Conservation (phyloP, 306 rosid species). For the Glycyrrhiza uralensis region DNA sequence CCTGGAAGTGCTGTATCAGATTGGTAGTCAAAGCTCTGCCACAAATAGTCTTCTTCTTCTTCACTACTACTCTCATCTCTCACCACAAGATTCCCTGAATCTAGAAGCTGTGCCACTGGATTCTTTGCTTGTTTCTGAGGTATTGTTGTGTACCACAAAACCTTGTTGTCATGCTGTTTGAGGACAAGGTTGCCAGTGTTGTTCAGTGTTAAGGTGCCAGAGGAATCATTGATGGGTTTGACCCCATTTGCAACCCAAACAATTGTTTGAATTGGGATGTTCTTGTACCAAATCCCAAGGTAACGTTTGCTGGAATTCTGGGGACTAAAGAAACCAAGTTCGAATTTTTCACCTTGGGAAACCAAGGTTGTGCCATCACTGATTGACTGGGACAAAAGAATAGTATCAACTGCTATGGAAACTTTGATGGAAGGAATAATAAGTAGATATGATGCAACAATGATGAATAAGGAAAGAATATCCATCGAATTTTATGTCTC, state of each 20-base stretch:
- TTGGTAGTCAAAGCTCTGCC: slow-evolving; percentile 67
- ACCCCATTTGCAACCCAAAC: slow-evolving; percentile 70
- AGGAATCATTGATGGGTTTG: slow-evolving; percentile 31
- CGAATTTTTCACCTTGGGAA: slow-evolving; percentile 38
- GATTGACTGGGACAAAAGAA: slow-evolving; percentile 30
- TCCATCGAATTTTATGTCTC: background rate
- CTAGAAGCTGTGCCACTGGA: slow-evolving; percentile 37
- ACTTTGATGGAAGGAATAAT: background rate
- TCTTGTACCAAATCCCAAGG: slow-evolving; percentile 58
- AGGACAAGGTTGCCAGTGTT: slow-evolving; percentile 31
- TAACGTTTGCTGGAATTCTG: slow-evolving; percentile 36
- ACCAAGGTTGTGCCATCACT: slow-evolving; percentile 37
- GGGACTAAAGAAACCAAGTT: slow-evolving; percentile 60
- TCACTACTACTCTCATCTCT: slow-evolving; percentile 10
- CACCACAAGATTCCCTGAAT: slow-evolving; percentile 40
- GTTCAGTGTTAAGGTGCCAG: slow-evolving; percentile 25
- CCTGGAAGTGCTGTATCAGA: slow-evolving; percentile 46
- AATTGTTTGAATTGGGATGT: slow-evolving; percentile 22
- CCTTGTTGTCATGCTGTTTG: background rate
- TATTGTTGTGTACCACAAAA: slow-evolving; percentile 34
- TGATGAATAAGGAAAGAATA: background rate
- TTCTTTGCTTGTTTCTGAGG: background rate
- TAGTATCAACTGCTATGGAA: slow-evolving; percentile 33
- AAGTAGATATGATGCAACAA: background rate
- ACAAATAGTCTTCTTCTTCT: slow-evolving; percentile 5